These are phyloP conservation scores for Euphorbia lathyris DNA, from an alignment of 345 rosid genomes.

Conservation along the genomic window DNA sequence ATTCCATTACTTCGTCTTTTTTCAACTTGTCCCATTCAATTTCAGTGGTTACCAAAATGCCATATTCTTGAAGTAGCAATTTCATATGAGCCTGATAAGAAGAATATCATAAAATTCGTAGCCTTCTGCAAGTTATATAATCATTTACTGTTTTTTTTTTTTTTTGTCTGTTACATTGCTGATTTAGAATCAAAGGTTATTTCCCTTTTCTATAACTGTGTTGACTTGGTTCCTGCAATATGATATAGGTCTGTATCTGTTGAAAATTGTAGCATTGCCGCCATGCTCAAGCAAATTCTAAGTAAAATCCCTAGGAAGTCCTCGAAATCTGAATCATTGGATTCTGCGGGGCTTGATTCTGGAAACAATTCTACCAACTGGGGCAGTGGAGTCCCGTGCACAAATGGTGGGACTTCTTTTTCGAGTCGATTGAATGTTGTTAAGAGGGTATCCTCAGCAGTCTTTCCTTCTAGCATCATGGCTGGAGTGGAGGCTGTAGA, in stretches of 20 bases:
- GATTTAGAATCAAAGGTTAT: not conserved
- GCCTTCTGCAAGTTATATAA: not conserved
- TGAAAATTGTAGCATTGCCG: conserved; percentile 26
- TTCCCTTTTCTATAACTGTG: not conserved
- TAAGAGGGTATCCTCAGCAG: conserved; percentile 76
- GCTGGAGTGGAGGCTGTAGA: conserved; percentile 74
- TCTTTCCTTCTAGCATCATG: conserved; percentile 71
- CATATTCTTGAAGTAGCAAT: not conserved
- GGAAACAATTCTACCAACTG: conserved; percentile 34
- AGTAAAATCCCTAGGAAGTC: conserved; percentile 72
- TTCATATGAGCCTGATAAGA: not conserved
- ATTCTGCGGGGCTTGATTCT: conserved; percentile 43
- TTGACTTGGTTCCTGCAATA: not conserved
- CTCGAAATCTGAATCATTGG: conserved; percentile 40
- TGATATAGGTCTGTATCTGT: conserved; percentile 28
- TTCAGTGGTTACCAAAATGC: not conserved
- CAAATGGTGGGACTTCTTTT: conserved; percentile 53
- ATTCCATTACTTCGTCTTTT: not conserved
- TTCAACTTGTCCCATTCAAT: not conserved
- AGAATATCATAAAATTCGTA: not conserved
- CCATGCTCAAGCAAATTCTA: conserved; percentile 78
- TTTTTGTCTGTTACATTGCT: conserved; percentile 9
- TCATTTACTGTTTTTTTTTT: not conserved
- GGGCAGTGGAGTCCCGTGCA: conserved; percentile 46
- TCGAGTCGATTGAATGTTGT: conserved; percentile 69